These are phyloP conservation scores for Hortaea werneckii DNA, from an alignment of 2,329 filamentous ascomycete species.

Conservation along the genomic window DNA sequence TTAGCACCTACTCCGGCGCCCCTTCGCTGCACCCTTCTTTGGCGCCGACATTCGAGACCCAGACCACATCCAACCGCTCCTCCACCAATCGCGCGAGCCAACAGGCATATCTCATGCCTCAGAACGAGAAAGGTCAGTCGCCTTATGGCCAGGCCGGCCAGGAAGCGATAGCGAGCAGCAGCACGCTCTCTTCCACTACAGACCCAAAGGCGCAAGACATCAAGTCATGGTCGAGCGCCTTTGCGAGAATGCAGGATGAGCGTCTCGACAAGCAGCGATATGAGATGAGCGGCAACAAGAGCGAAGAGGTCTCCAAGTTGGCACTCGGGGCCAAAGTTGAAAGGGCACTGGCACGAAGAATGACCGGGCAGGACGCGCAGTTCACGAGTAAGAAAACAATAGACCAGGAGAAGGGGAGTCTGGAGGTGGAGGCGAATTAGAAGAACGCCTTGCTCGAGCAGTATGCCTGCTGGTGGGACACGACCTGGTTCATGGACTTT, in stretches of 20 bases:
- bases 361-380: slow-evolving; percentile 81
- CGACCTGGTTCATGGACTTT: background rate
- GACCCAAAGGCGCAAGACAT: slow-evolving; percentile 53
- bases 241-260: slow-evolving; percentile 85
- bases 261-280: slow-evolving; percentile 75
- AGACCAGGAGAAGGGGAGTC: slow-evolving; percentile 8
- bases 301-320: slow-evolving; percentile 71
- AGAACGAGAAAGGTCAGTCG: slow-evolving; percentile 1
- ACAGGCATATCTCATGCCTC: background rate
- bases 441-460: background rate
- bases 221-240: slow-evolving; percentile 65
- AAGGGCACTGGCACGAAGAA: slow-evolving; percentile 72
- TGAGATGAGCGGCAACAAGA: slow-evolving; percentile 67
- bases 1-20: slow-evolving; percentile 42
- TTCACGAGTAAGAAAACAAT: slow-evolving; percentile 38
- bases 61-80: slow-evolving; percentile 16
- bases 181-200: slow-evolving; percentile 18
- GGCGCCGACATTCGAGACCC: slow-evolving; percentile 30
- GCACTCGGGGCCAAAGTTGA: slow-evolving; percentile 86
- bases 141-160: slow-evolving; percentile 11
- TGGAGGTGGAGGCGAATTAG: slow-evolving; percentile 15
- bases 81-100: slow-evolving; percentile 12
- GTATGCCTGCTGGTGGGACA: background rate
- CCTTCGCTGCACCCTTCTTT: slow-evolving; percentile 43
- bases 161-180: slow-evolving; percentile 13